Evolutionary conservation across 2,329 filamentous ascomycete genomes (phyloP).

Genomic region (Hawksworthiomyces lignivorus): DNA sequence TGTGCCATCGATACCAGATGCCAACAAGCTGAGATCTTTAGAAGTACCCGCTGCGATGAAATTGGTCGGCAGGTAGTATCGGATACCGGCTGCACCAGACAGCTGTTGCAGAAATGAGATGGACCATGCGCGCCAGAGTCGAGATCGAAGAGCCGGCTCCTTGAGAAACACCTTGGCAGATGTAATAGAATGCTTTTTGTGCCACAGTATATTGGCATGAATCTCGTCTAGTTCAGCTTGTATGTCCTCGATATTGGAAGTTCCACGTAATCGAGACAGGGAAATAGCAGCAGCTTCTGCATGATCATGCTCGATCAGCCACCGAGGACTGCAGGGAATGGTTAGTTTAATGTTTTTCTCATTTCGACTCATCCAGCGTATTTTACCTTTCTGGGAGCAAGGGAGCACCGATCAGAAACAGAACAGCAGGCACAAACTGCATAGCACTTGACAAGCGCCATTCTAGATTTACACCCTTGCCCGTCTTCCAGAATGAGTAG

Average conservation of each 20-base stretch:
- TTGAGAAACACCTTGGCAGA: conserved; percentile 24
- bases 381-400: conserved; percentile 26
- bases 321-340: no score
- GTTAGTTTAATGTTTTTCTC: no score
- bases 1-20: conserved; percentile 27
- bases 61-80: conserved; percentile 28
- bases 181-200: conserved; percentile 18
- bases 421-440: conserved; percentile 25
- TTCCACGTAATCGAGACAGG: conserved; percentile 22
- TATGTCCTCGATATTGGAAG: conserved; percentile 17
- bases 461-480: conserved; percentile 22
- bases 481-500: conserved; percentile 26
- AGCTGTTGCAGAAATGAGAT: conserved; percentile 28
- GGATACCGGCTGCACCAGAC: conserved; percentile 28
- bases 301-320: conserved; percentile 25
- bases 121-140: conserved; percentile 27
- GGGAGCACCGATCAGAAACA: conserved; percentile 24
- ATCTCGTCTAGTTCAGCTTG: conserved; percentile 25
- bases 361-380: no score
- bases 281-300: conserved; percentile 20
- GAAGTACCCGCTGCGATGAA: conserved; percentile 26
- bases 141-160: conserved; percentile 23
- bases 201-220: conserved; percentile 23
- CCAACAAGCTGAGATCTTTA: conserved; percentile 22
- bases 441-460: conserved; percentile 27